Base-by-base conservation (phyloP, 139 green algal genomes). In the Trebouxia sp. region DNA sequence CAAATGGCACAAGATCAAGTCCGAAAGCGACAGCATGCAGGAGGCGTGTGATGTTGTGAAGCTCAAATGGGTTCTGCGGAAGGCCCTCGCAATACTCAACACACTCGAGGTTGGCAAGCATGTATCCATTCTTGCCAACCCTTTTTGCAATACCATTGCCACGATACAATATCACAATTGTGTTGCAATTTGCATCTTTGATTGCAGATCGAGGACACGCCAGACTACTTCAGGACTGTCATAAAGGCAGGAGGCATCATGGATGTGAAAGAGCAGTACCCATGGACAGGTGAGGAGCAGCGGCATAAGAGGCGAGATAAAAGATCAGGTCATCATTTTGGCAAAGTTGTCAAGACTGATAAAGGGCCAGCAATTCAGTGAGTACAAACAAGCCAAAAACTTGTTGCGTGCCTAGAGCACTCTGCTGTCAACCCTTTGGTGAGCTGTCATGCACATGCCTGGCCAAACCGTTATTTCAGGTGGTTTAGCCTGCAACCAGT, bases 11-110 rank as follows among this genome's bases (percentile, higher is more conserved):
- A 79, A 70, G 41, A 55, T 66, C n/a, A 75, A 51, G n/a, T 56
- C 41, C 39, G 39, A 53, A 38, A 80, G 76, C 32, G 43, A 85
- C 50, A 56, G 30, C 56, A 87, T 87, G 83, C n/a, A 66, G 26
- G 32, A 88, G 22, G 86, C 86, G 0, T 87, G 72, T 42, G 86
- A 89, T n/a, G 67, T 89, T 38, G 84, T 89, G 41, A 56, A 72
- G 24, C 77, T 90, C 35, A 76, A 85, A 20, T 89, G 76, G 76
- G 41, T 87, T 26, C 75, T 90, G 20, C 56, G 84, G 3, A 65
- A 79, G 42, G 86, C 84, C 8, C 15, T 90, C 0, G 51, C 5
- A 22, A 56, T 90, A 28, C 38, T 90, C 0, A 83, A 87, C 24
- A 75, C 35, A 7, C 69, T 89, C 32, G 82, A 88, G 65, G 78